Base-by-base conservation (phyloP, 1,284 basidiomycete species). In the Neotropicomus parvogracilis region DNA sequence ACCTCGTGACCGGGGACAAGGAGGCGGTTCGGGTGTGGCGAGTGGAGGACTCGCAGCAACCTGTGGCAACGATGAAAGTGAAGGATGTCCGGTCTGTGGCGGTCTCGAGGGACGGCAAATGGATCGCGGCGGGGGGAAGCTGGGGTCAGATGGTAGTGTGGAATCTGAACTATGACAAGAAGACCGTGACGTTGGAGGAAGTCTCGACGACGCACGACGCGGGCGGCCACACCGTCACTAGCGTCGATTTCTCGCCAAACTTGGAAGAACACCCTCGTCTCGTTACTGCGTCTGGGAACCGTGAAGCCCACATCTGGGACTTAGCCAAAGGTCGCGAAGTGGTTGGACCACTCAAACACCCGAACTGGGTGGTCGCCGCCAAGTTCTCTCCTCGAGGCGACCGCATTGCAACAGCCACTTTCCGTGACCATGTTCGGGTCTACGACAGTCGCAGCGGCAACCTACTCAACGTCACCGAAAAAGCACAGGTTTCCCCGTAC, bases 231-330 rank as follows among this genome's bases (percentile, higher is more conserved):
- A 39, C 37, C 37, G 28, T 52, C 33, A 43, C 42, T 1, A 45
- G 40, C 13, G 44, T 55, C 19, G 55, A 55, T 34, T 55, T 55
- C 29, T 55, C 56, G 5, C 56, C 56, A 16, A 44, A 58, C 48
- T 34, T 38, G 14, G 27, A 24, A 24, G 24, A 8, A 5, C 24
- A 4, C 4, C 24, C 44, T 6, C 33, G 41, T 10, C 53, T 55
- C 32, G 53, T 43, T 34, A 10, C 20, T 11, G 48, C 41, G 8
- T 46, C 32, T 13, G 53, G 49, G 3, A 36, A 44, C 34, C 38
- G 49, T 21, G 28, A 43, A 26, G 49, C 49, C 17, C 21, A 26
- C 6, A 10, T 55, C n/a, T 55, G 26, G 40, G 41, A 58, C 16
- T 8, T 48, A 14, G 27, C n/a, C n/a, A n/a, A n/a, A 13, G 14